Base-by-base conservation (phyloP, 202 grass and related monocot genomes). In the Dendrocalamus latiflorus region DNA sequence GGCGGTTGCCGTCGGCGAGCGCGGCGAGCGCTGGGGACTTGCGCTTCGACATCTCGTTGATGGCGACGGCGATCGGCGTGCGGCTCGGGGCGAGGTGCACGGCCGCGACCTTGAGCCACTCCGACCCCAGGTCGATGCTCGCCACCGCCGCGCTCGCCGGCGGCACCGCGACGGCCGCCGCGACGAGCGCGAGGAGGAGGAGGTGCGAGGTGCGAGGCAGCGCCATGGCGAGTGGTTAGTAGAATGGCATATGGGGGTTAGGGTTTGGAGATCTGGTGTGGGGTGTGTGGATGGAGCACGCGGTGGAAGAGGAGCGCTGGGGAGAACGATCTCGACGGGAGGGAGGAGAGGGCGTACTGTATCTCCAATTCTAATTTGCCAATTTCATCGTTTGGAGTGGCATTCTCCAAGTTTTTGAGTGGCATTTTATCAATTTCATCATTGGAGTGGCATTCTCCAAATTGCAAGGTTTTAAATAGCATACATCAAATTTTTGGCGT, bases 31-130 rank as follows among this genome's bases (percentile, higher is more conserved):
- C 86, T 3, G 96, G 96, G 66, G 96, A 99, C 83, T 99, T 99
- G 53, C 96, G 90, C 89, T 99, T 99, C 50, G 96, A 99, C 96
- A 99, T 99, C 88, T 99, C 96, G 76, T 99, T 99, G 75, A 94
- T 99, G 81, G 96, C 93, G 55, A 99, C 79, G 2, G 86, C 63
- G 69, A 99, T 99, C 55, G 96, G 96, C 37, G 65, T 73, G 28
- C 89, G 93, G 7, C 93, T 89, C 1, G 93, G 93, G 36, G 90
- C 91, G 69, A 99, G 90, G 80, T 99, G 94, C 64, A 99, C 96
- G 34, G 79, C 96, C 4, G 93, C 96, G 17, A 99, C 89, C 76
- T 99, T 99, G 80, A 99, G 81, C 96, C 96, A 99, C 70, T 99
- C 96, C 6, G 96, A 95, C 16, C 96, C 96, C 68, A 99, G 91